Percentiles rank a stretch among this genome's conserved stretches.
phyloP scores from a whole-genome alignment of 495 filamentous ascomycete species.

The Glarea lozoyensis region DNA sequence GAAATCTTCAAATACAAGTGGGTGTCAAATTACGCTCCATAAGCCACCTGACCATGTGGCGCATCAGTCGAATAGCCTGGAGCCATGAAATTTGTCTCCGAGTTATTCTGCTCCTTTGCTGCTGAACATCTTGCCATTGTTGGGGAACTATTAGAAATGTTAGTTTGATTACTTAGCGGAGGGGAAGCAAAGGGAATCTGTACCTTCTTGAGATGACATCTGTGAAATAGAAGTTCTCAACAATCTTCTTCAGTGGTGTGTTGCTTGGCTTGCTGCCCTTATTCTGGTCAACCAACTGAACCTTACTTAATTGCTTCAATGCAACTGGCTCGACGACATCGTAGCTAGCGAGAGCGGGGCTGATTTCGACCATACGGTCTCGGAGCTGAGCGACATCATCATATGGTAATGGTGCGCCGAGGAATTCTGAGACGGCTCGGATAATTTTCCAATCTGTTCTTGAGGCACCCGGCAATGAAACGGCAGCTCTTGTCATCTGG shows the following conservation, averaged over 20 bases:
- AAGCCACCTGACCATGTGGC: constrained; percentile 16
- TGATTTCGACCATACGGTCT: constrained; percentile 92
- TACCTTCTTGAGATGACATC: constrained; percentile 92
- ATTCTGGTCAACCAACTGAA: constrained; percentile 92
- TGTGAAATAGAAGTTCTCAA: constrained; percentile 96
- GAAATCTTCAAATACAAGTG: constrained; percentile 17
- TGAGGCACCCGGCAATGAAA: constrained; percentile 74
- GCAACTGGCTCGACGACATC: constrained; percentile 78
- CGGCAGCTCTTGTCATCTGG: constrained; percentile 84
- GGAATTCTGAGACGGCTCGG: constrained; percentile 80
- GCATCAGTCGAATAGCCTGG: constrained; percentile 37
- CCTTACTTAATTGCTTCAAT: constrained; percentile 65
- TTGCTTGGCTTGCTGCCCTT: constrained; percentile 65
- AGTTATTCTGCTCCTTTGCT: constrained; percentile 60
- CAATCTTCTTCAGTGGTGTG: constrained; percentile 65
- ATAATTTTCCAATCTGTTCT: constrained; percentile 99
- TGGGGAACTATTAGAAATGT: constrained; percentile 63
- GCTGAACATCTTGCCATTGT: constrained; percentile 96
- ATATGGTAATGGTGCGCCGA: constrained; percentile 81
- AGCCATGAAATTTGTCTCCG: constrained; percentile 81
- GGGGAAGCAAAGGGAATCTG: constrained; percentile 19
- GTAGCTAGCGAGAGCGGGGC: constrained; percentile 78
- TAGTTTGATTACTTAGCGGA: constrained; percentile 12
- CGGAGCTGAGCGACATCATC: constrained; percentile 81
- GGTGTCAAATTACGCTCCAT: constrained; percentile 13